phyloP scores from a whole-genome alignment of 1,139 yeast species.

The Yamadazyma trypodendri region DNA sequence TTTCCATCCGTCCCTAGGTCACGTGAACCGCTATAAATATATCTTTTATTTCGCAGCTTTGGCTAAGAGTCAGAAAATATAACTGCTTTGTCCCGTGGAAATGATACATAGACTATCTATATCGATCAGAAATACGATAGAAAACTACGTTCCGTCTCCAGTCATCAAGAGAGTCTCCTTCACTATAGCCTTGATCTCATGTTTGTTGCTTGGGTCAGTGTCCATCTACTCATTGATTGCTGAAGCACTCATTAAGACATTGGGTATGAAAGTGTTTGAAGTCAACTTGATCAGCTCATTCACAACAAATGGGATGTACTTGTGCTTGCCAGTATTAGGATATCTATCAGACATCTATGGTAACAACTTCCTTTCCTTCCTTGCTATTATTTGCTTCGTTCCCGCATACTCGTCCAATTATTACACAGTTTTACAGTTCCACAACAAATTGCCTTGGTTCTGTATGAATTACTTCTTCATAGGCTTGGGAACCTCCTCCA shows the following conservation, averaged over 20 bases:
- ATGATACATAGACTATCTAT: slow-evolving; percentile 10
- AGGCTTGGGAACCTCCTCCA: slow-evolving; percentile 80
- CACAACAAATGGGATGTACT: slow-evolving; percentile 79
- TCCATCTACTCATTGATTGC: slow-evolving; percentile 79
- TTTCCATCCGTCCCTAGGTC: no score
- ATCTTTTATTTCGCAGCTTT: no score
- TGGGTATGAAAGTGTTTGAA: slow-evolving; percentile 65
- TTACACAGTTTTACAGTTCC: slow-evolving; percentile 12
- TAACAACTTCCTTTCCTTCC: slow-evolving; percentile 66
- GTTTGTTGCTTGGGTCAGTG: slow-evolving; percentile 80
- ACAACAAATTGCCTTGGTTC: slow-evolving; percentile 22
- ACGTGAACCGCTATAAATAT: no score
- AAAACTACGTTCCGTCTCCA: slow-evolving; percentile 4
- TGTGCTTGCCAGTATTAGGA: slow-evolving; percentile 82
- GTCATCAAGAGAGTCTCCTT: slow-evolving; percentile 37
- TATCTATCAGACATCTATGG: slow-evolving; percentile 83
- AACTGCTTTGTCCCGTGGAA: no score
- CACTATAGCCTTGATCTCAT: slow-evolving; percentile 44
- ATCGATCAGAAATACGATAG: slow-evolving; percentile 7
- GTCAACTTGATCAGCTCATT: slow-evolving; percentile 76
- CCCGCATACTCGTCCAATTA: slow-evolving; percentile 64
- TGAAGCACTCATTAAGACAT: slow-evolving; percentile 56
- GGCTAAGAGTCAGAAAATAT: no score
- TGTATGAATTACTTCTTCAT: slow-evolving; percentile 47
- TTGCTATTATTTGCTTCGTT: slow-evolving; percentile 63